phyloP scores from a whole-genome alignment of 2,329 filamentous ascomycete species.

The Diaporthe ampelina region DNA sequence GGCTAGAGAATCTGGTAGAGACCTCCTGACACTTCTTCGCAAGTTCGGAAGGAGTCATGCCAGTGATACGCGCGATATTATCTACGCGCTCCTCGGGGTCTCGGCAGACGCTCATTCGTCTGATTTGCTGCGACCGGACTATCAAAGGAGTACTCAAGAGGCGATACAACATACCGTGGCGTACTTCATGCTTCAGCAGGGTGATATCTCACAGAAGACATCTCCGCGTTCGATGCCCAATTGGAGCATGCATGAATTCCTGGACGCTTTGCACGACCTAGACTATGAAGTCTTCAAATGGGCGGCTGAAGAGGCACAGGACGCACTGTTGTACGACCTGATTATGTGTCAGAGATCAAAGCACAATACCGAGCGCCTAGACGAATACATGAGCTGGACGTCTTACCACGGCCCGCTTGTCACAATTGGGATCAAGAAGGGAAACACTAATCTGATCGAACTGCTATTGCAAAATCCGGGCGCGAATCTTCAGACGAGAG shows the following conservation, averaged over 20 bases:
- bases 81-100: not conserved
- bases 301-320: not conserved
- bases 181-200: not conserved
- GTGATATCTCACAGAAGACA: not conserved
- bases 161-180: not conserved
- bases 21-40: not conserved
- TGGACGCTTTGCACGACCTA: not conserved
- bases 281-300: not conserved
- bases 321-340: not conserved
- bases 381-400: not conserved
- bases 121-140: not conserved
- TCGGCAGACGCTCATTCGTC: not conserved
- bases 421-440: not conserved
- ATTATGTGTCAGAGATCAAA: not conserved
- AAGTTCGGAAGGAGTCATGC: not conserved
- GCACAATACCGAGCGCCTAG: not conserved
- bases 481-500: fast-evolving
- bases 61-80: not conserved
- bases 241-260: not conserved
- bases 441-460: not conserved
- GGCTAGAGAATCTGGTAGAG: not conserved
- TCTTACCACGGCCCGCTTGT: not conserved
- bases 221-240: not conserved
- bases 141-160: not conserved
- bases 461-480: not conserved